Evolutionary conservation across 192 early-diverging fungal genomes (phyloP), one percentile per base, ranked within the genome.

Genomic region (Dissophora ornata): DNA sequence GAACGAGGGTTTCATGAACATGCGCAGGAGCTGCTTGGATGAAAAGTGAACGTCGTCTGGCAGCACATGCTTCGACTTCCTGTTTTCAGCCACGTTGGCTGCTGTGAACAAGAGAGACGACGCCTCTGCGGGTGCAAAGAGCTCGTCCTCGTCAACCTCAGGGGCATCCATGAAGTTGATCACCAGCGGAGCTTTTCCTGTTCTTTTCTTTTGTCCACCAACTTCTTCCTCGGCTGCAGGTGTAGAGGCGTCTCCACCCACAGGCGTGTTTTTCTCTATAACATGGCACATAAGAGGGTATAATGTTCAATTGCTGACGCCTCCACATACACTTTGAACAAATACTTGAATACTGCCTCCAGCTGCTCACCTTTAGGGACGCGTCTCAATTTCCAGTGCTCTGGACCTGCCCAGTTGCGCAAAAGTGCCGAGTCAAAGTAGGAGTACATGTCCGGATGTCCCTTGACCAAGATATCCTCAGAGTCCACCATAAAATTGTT

Each of bases 351-450:
- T n/a, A n/a, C n/a, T n/a, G n/a, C 28, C 11, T 57, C n/a, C 49
- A 30, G 19, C 16, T 46, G 11, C 71, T 59, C 47, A 83, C 85
- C 50, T 73, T 52, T 84, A 18, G 34, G 65, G 24, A 63, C 34
- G 25, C 74, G 65, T 51, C 81, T 79, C 57, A 93, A 63, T 34
- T 90, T 94, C 96, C 96, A 98, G 71, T 94, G 92, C 61, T 92
- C 93, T 13, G 96, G 94, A 15, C 97, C 97, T 9, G 96, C 97
- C 97, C 97, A 98, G 51, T 89, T 88, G 46, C 89, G 84, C 66
- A 89, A 67, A 48, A 95, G 85, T 13, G 87, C 89, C 26, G 89
- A 79, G 81, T 97, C 96, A 86, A 97, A 97, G 78, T 97, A 96
- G 22, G 87, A 88, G 60, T 95, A 92, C 58, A 93, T 82, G 54